Conservation (phyloP, 225 moss, liverwort and hornwort genomes). For the Polytrichum commune region DNA sequence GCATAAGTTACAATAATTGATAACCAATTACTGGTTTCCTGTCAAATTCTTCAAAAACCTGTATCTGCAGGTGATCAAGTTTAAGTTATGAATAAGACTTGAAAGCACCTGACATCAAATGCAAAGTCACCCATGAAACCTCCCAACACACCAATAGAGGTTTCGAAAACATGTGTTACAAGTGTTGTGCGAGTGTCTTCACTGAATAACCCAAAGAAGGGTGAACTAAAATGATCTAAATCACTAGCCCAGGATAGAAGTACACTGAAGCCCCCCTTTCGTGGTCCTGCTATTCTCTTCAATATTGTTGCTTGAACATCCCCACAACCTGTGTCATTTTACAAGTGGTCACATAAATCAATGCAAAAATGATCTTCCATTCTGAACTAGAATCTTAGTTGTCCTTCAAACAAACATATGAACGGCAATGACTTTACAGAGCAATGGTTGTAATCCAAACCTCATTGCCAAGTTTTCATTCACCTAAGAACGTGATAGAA, state of each 20-base stretch:
- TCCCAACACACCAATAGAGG: neutral
- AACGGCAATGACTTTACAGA: neutral
- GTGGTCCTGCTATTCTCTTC: conserved; percentile 4
- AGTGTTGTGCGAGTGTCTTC: conserved; percentile 1
- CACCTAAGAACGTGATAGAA: too few relatives aligned
- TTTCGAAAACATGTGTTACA: neutral
- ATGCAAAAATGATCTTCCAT: neutral
- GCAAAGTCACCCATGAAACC: too few relatives aligned
- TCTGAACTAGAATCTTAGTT: neutral
- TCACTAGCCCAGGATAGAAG: conserved; percentile 13
- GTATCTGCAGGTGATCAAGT: too few relatives aligned
- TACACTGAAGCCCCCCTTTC: conserved; percentile 27
- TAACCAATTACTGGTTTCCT: too few relatives aligned
- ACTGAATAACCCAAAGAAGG: conserved; percentile 35
- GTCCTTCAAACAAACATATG: neutral
- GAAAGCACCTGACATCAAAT: too few relatives aligned
- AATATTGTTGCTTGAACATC: conserved; percentile 27
- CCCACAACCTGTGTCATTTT: conserved; percentile 14
- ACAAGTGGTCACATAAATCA: neutral
- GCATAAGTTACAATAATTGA: too few relatives aligned
- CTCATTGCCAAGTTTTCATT: neutral
- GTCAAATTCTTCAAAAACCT: too few relatives aligned
- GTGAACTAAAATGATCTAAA: conserved; percentile 21
- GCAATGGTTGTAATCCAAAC: neutral
- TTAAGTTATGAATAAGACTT: too few relatives aligned